Evolutionary conservation across 2,329 filamentous ascomycete species (phyloP), one percentile per base, ranked within the genome.

Genomic region (Chaetomium olivaceum): DNA sequence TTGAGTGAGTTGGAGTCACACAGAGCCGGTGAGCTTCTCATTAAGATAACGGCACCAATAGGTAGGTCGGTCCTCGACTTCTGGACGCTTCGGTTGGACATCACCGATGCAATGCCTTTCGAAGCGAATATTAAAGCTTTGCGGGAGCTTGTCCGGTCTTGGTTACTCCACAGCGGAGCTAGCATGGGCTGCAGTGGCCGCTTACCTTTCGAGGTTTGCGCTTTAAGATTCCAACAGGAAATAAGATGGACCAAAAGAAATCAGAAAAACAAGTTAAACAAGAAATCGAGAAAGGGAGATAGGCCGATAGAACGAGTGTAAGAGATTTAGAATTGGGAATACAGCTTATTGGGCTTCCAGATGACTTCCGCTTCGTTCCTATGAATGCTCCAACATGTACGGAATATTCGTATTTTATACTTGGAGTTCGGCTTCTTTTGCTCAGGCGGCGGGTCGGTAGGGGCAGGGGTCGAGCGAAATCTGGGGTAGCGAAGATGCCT

Each of bases 391-490:
- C 12, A 39, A 39, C 36, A 19, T 39, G n/a, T n/a, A n/a, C n/a
- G n/a, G n/a, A n/a, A n/a, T n/a, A n/a, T n/a, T n/a, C n/a, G n/a
- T n/a, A n/a, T n/a, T n/a, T n/a, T n/a, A 16, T 4, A 19, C 16
- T 16, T 4, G 36, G 16, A 19, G 16, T 19, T n/a, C 16, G 36
- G 36, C 2, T 14, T 12, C 31, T 2, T 9, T 36, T 36, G 33
- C 33, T 9, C 33, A 36, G 9, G 9, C 33, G 31, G 33, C 12
- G 33, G 33, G 33, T 36, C 33, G 33, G 33, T 36, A 36, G 8
- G 33, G 31, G 8, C n/a, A 21, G 23, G 58, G 46, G 39, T 54
- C 27, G 31, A 58, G 11, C 27, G 7, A 58, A 63, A 62, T 63
- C 55, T 25, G 56, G 55, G 56, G 62, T 59, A 54, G 9, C n/a